Evolutionary conservation across 23 red algal genomes (phyloP).

Genomic region (Gracilaria gracilis): DNA sequence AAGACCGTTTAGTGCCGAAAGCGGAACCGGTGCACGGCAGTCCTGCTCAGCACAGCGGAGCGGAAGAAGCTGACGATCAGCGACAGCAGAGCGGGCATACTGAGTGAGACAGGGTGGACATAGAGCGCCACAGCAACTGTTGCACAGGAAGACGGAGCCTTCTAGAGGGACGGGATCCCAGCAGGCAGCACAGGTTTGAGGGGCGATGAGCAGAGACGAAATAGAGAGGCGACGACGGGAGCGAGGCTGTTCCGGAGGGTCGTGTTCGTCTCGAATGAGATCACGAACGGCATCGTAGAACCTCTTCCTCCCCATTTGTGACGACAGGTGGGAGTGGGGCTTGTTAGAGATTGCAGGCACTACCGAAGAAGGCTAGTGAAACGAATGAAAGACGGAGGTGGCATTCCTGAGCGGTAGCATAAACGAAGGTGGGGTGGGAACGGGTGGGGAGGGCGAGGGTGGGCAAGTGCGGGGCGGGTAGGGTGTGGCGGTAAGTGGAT

Average conservation of each 20-base stretch:
- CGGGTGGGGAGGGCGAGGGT: not conserved
- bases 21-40: conserved; percentile 43
- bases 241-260: conserved; percentile 32
- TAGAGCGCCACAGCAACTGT: conserved; percentile 31
- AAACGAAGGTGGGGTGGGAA: not conserved
- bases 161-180: conserved; percentile 24
- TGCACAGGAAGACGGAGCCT: conserved; percentile 38
- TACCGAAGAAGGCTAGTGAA: conserved; percentile 36
- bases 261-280: conserved; percentile 58
- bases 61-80: conserved; percentile 40
- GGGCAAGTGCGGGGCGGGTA: not conserved
- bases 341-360: not conserved
- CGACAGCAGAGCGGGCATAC: conserved; percentile 43
- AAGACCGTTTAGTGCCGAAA: conserved; percentile 24
- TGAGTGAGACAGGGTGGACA: conserved; percentile 56
- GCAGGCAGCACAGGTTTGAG: conserved; percentile 50
- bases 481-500: not conserved
- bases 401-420: conserved; percentile 8
- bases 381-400: conserved; percentile 18
- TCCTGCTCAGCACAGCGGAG: conserved; percentile 36
- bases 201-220: conserved; percentile 37
- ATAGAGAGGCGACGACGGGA: conserved; percentile 52
- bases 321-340: not conserved
- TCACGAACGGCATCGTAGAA: conserved; percentile 67
- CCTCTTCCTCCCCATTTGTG: conserved; percentile 60